Evolutionary conservation across 2,329 filamentous ascomycete genomes (phyloP), one percentile per base, ranked within the genome.

Genomic region (Penicillium sp.): DNA sequence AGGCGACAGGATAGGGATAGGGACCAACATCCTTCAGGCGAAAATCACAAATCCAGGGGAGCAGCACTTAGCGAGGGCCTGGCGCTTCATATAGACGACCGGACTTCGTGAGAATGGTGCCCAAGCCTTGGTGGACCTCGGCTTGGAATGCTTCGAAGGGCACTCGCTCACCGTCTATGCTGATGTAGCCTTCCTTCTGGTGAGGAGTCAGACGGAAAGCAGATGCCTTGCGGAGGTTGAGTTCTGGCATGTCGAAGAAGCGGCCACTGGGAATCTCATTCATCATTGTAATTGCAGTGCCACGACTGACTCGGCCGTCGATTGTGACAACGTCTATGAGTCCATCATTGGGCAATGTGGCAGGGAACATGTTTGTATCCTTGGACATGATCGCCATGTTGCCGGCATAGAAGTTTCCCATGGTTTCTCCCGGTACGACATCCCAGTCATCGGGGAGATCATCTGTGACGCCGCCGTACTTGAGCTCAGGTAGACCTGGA

Each of bases 331-430:
- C 79, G 70, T 99, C 94, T 76, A 96, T 85, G 58, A 88, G 81
- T 10, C 93, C 94, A 67, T 99, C 94, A 42, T 86, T 86, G 13
- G 92, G 88, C 8, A 93, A 81, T 0, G 93, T 83, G 1, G 90
- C 88, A 2, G 24, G 90, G 81, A 80, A 99, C 77, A 97, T 96
- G 67, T 92, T 91, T 54, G 87, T 82, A 60, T 93, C 88, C 11
- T 90, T 82, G 0, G 92, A 87, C 90, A 99, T 93, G 73, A 88
- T 95, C 22, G 89, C 86, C 88, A 97, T 95, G 71, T 97, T 99
- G 57, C 94, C 94, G 31, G 88, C 89, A 74, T 95, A 97, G 71
- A 99, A 96, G 67, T 90, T 97, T 44, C 92, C 92, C 51, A 99
- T 78, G 29, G 88, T 90, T 58, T 94, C 85, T 58, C 88, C 83